phyloP scores from a whole-genome alignment of 805 yeast species.

The Candida krabiensis region DNA sequence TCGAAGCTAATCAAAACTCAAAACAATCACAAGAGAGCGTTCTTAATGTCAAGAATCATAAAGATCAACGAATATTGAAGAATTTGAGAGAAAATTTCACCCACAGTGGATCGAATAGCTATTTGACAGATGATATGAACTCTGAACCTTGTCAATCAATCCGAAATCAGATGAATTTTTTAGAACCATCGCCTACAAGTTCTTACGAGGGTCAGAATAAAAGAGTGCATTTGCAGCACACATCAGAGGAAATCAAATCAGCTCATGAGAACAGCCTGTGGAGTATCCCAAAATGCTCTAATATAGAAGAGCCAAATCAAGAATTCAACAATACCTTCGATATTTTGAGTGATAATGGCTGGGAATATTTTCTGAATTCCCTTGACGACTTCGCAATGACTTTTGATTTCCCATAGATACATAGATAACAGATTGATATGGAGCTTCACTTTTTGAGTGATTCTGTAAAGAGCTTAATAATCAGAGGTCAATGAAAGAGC shows the following conservation, averaged over 20 bases:
- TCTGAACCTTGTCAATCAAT: neutral
- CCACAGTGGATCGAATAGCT: neutral
- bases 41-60: no score
- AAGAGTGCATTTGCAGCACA: neutral
- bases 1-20: neutral
- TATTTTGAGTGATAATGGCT: conserved; percentile 23
- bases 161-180: neutral
- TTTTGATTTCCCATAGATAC: conserved; percentile 2
- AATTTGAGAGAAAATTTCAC: neutral
- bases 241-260: neutral
- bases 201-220: neutral
- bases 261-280: neutral
- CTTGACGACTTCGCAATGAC: conserved; percentile 19
- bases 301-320: neutral
- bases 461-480: no score
- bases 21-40: neutral
- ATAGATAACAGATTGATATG: no score
- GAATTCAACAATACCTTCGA: conserved; percentile 16
- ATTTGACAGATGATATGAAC: neutral
- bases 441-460: no score
- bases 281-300: conserved; percentile 1
- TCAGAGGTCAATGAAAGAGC: no score
- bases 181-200: neutral
- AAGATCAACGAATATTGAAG: neutral
- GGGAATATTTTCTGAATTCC: conserved; percentile 20